These are phyloP conservation scores for Diddensiella caesifluorescens DNA, from an alignment of 805 yeast genomes.

Conservation along the genomic window DNA sequence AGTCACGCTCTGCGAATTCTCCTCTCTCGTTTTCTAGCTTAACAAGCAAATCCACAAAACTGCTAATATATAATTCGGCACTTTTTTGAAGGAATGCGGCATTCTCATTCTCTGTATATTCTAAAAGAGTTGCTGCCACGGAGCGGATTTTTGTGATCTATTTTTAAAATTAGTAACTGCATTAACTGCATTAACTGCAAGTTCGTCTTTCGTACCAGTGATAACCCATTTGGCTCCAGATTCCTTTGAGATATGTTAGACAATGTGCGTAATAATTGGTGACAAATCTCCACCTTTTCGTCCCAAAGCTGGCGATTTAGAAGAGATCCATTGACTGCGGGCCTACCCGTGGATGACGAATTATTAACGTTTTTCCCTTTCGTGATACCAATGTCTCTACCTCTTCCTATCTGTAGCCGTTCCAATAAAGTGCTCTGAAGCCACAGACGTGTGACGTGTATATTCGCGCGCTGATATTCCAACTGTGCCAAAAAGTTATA, in stretches of 20 bases:
- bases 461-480: neutral
- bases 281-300: slow-evolving; percentile 1
- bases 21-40: neutral
- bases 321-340: too few relatives aligned
- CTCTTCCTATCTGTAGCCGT: too few relatives aligned
- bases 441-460: slow-evolving; percentile 2
- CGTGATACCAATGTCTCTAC: too few relatives aligned
- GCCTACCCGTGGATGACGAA: too few relatives aligned
- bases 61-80: neutral
- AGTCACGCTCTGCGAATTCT: neutral
- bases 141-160: neutral
- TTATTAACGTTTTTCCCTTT: too few relatives aligned
- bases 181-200: too few relatives aligned
- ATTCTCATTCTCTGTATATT: neutral
- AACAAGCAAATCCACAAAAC: neutral
- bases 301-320: neutral
- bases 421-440: neutral
- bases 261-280: neutral
- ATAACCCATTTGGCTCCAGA: slow-evolving; percentile 1
- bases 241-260: neutral
- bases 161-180: neutral
- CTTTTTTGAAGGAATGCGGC: neutral
- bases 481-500: neutral
- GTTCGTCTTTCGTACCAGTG: slow-evolving; percentile 1
- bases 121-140: neutral